A percentile compares a stretch with the other conserved stretches of the same genome.
phyloP scores from a whole-genome alignment of 306 rosid species.

The Herpetospermum pedunculosum region DNA sequence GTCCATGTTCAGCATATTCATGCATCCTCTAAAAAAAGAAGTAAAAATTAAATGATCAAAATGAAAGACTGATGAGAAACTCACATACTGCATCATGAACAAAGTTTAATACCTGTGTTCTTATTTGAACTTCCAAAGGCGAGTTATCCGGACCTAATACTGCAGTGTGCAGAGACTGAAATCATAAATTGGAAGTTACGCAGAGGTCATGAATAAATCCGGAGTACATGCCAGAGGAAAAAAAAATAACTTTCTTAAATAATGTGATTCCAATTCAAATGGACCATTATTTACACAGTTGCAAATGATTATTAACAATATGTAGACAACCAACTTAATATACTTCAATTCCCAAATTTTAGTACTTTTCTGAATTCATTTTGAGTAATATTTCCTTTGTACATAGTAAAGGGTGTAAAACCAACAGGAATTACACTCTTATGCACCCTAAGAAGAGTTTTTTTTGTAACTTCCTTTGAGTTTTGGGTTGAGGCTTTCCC shows the following conservation, averaged over 20 bases:
- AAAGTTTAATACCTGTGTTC: conserved; percentile 60
- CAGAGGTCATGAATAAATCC: conserved; percentile 8
- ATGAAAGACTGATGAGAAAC: conserved; percentile 10
- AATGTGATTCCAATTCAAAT: neutral
- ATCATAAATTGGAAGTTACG: conserved; percentile 10
- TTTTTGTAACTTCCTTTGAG: neutral
- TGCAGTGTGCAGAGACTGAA: conserved; percentile 95
- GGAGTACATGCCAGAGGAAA: neutral
- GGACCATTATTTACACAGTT: neutral
- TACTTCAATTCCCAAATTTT: neutral
- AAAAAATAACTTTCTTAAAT: neutral
- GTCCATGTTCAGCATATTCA: conserved; percentile 92
- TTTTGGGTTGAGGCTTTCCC: neutral
- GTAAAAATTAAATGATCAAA: conserved; percentile 12
- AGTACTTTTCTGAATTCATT: neutral
- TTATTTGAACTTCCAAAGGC: conserved; percentile 95
- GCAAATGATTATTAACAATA: neutral
- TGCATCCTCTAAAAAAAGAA: conserved; percentile 71
- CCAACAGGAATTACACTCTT: neutral
- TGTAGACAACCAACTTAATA: neutral
- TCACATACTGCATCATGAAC: conserved; percentile 1
- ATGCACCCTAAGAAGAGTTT: neutral
- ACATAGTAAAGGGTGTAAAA: neutral
- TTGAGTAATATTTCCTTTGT: neutral
- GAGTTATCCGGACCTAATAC: conserved; percentile 87